Percentiles rank a stretch among this genome's conserved stretches.
Evolutionary conservation across 495 filamentous ascomycete genomes (phyloP).

Genomic region (Gamarada debralockiae): DNA sequence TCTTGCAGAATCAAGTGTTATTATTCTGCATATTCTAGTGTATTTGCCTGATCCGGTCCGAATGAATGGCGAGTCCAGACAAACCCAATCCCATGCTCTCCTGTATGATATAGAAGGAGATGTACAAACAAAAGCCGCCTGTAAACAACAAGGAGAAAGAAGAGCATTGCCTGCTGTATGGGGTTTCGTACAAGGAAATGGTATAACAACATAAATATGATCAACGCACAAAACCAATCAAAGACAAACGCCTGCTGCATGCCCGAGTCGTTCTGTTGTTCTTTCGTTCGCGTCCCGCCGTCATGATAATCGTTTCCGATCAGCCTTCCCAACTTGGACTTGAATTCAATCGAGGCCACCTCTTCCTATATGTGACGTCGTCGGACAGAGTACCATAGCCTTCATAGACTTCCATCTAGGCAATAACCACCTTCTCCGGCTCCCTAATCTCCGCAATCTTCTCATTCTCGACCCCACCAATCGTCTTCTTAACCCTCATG

Average conservation of each 20-base stretch:
- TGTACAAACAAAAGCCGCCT: not conserved
- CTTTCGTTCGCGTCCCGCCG: not conserved
- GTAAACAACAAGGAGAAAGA: not conserved
- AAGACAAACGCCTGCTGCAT: slow-evolving; percentile 1
- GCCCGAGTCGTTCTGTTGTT: not conserved
- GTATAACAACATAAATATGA: not conserved
- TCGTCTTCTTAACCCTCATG: slow-evolving; percentile 54
- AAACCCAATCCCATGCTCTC: not conserved
- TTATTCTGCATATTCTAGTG: not conserved
- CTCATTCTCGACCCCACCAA: slow-evolving; percentile 22
- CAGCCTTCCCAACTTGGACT: too few relatives aligned
- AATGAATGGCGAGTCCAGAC: not conserved
- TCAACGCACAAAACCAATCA: not conserved
- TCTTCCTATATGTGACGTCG: not conserved
- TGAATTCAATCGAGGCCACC: too few relatives aligned
- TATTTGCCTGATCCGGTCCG: not conserved
- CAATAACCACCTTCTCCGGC: not conserved
- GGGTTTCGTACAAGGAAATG: not conserved
- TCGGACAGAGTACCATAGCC: not conserved
- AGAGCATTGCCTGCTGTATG: not conserved
- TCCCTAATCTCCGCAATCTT: not conserved
- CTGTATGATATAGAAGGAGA: too few relatives aligned
- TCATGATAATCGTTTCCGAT: too few relatives aligned
- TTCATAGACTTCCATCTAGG: not conserved
- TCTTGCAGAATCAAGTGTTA: too few relatives aligned